Conservation (phyloP, 1,284 basidiomycete genomes). For the Marasmius oreades region DNA sequence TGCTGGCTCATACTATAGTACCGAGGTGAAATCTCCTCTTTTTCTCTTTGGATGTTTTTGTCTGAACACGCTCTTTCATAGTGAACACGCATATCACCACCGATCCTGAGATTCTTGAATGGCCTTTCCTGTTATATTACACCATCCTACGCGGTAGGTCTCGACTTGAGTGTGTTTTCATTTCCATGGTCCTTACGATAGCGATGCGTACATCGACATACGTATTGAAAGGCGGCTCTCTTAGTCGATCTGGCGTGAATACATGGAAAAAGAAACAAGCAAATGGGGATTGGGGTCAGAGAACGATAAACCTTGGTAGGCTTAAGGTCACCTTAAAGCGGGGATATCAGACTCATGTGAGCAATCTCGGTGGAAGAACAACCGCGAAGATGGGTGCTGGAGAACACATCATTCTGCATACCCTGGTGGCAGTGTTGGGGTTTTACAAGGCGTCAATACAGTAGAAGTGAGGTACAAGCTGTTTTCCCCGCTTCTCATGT, state of each 20-base stretch:
- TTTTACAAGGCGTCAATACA: neutral
- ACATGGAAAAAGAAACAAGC: neutral
- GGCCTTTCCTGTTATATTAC: conserved; percentile 9
- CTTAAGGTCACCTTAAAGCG: neutral
- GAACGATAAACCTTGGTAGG: neutral
- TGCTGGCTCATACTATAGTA: too few species aligned
- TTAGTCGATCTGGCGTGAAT: neutral
- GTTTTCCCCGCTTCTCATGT: neutral
- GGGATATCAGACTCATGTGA: neutral
- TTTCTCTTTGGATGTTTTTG: neutral
- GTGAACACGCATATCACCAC: conserved; percentile 10
- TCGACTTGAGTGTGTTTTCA: neutral
- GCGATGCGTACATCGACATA: conserved; percentile 7
- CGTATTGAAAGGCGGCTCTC: conserved; percentile 6
- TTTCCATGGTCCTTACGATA: neutral
- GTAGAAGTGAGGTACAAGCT: neutral
- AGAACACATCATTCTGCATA: conserved; percentile 1
- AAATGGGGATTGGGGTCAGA: neutral
- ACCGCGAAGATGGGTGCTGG: neutral
- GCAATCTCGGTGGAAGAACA: neutral
- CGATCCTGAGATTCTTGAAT: conserved; percentile 10
- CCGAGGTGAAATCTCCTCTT: too few species aligned
- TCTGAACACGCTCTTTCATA: neutral
- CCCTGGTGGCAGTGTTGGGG: conserved; percentile 7
- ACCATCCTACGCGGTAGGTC: conserved; percentile 1